Base-by-base conservation (phyloP, 108 stramenopile genomes). In the Fistulifera solaris region DNA sequence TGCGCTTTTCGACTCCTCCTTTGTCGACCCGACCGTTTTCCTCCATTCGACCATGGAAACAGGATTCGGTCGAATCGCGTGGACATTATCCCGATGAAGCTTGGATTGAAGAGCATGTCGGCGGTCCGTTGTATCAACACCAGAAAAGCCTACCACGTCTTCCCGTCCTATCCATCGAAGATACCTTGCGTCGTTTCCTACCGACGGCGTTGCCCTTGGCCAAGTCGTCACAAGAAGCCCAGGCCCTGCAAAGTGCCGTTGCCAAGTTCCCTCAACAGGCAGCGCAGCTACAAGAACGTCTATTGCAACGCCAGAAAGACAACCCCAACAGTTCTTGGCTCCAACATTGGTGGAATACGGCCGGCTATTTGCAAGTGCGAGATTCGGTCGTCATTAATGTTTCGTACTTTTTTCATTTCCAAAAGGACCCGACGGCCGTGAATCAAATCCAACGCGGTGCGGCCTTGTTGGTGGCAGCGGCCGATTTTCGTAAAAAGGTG, bases 321-420 rank as follows among this genome's bases (percentile, higher is more conserved):
- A 65, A 66, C 56, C 49, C 55, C 45, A 72, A 87, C 24, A 62
- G 80, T 14, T 81, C 80, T 39, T 93, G 87, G 87, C 61, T 93
- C 26, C 85, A 87, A 54, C 67, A 69, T 31, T 93, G 87, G 87
- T 93, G 91, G 91, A 93, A 93, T 56, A 75, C 79, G 27, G 44
- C 71, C 55, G 87, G 83, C 48, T 93, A 93, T 59, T 71, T 93
- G 12, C 77, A 83, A 48, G 84, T 87, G 23, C 79, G 92, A 43
- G 92, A 83, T 50, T 81, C 86, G n/a, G 79, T 87, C 21, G 77
- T 83, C 12, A 70, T 90, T 54, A 89, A 89, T 53, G 89, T 93
- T 24, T 78, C 78, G 23, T 93, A 93, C 68, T 93, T 84, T 66
- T 93, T 87, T 62, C 84, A 93, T 24, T 87, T 93, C 54, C 51